Percentiles rank a stretch among this genome's conserved stretches.
phyloP scores from a whole-genome alignment of 192 early-diverging fungal species.

The Mortierella claussenii region DNA sequence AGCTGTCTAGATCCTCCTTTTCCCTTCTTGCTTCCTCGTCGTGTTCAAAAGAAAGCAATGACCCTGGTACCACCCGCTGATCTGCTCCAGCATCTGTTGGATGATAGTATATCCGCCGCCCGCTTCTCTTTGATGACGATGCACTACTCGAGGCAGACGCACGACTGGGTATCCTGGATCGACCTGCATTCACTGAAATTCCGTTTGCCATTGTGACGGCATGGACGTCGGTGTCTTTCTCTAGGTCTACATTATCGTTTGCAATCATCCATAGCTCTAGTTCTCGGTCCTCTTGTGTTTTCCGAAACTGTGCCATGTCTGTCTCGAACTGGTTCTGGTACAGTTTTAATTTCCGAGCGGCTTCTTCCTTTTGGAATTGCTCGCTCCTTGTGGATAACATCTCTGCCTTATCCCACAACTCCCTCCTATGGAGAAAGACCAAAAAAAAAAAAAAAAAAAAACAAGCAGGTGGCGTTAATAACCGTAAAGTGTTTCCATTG shows the following conservation, averaged over 20 bases:
- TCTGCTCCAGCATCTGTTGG: too few species aligned
- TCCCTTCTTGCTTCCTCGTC: slow-evolving; percentile 22
- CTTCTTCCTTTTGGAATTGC: slow-evolving; percentile 47
- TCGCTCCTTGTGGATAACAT: slow-evolving; percentile 25
- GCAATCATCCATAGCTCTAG: slow-evolving; percentile 31
- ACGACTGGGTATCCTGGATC: neutral
- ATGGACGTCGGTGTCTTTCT: too few species aligned
- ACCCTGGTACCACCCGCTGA: too few species aligned
- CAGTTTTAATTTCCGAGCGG: slow-evolving; percentile 19
- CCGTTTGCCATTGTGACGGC: too few species aligned
- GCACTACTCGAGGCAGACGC: neutral
- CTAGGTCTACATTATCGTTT: neutral
- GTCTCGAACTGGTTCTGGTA: slow-evolving; percentile 47
- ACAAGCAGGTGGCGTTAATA: neutral
- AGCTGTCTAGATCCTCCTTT: slow-evolving; percentile 32
- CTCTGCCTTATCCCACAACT: slow-evolving; percentile 50
- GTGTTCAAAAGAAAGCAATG: too few species aligned
- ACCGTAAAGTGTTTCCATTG: too few species aligned
- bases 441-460: neutral
- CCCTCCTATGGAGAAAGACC: slow-evolving; percentile 8
- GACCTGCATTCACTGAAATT: too few species aligned
- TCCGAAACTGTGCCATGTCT: slow-evolving; percentile 41
- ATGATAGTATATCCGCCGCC: too few species aligned
- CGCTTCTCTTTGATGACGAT: too few species aligned
- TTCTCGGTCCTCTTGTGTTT: slow-evolving; percentile 21